Conservation (phyloP, 2,329 filamentous ascomycete genomes). For the Dothideomycetes sp. region DNA sequence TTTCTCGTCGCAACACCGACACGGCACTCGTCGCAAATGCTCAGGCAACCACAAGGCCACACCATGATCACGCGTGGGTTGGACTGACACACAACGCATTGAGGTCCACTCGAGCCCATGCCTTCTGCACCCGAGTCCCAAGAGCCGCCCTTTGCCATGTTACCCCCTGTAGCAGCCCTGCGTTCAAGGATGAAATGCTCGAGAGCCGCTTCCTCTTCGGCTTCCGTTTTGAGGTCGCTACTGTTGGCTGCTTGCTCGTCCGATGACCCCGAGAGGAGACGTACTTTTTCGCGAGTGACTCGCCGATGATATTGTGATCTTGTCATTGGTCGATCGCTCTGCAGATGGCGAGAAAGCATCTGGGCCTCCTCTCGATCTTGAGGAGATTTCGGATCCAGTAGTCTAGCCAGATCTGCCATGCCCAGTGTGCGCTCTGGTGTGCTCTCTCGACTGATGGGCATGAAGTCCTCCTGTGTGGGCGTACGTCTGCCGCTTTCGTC, state of each 20-base stretch:
- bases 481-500: slow-evolving; percentile 50
- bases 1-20: slow-evolving; percentile 94
- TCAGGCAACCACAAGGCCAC: slow-evolving; percentile 93
- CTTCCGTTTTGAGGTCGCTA: slow-evolving; percentile 28
- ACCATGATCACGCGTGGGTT: slow-evolving; percentile 80
- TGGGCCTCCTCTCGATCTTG: slow-evolving; percentile 74
- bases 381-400: slow-evolving; percentile 68
- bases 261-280: slow-evolving; percentile 42
- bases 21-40: slow-evolving; percentile 87
- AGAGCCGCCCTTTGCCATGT: slow-evolving; percentile 20
- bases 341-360: slow-evolving; percentile 69
- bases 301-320: slow-evolving; percentile 63
- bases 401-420: slow-evolving; percentile 58
- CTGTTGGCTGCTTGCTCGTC: slow-evolving; percentile 25
- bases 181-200: slow-evolving; percentile 49
- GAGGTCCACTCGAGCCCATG: slow-evolving; percentile 63
- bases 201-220: slow-evolving; percentile 48
- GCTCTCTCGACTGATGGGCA: slow-evolving; percentile 32
- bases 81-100: slow-evolving; percentile 88
- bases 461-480: slow-evolving; percentile 59
- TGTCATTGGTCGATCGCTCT: slow-evolving; percentile 63
- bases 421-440: slow-evolving; percentile 56
- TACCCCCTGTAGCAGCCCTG: slow-evolving; percentile 29
- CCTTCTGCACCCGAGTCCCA: slow-evolving; percentile 66
- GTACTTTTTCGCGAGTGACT: slow-evolving; percentile 57